Conservation (phyloP, 345 rosid genomes). For the Camelina sativa region DNA sequence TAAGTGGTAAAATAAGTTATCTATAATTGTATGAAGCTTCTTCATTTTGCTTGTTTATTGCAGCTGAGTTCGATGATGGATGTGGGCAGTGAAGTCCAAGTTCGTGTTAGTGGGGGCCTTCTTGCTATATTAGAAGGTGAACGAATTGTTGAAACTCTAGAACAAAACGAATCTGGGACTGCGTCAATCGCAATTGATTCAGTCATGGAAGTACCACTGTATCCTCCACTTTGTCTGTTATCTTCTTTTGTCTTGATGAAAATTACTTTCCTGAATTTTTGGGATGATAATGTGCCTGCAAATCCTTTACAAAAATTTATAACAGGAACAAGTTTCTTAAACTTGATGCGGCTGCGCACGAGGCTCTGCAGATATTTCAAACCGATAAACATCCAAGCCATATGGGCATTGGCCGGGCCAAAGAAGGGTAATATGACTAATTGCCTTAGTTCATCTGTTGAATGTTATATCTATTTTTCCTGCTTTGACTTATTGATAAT, state of each 20-base stretch:
- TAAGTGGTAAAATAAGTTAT: neutral
- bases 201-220: conserved; percentile 77
- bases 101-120: conserved; percentile 96
- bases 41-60: conserved; percentile 18
- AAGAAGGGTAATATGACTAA: conserved; percentile 83
- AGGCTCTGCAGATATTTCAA: conserved; percentile 93
- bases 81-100: conserved; percentile 84
- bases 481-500: conserved; percentile 33
- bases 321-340: conserved; percentile 84
- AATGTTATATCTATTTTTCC: conserved; percentile 21
- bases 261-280: conserved; percentile 9
- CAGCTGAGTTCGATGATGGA: conserved; percentile 98
- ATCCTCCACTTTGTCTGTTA: conserved; percentile 49
- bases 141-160: conserved; percentile 81
- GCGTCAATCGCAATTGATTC: conserved; percentile 83
- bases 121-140: conserved; percentile 95
- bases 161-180: conserved; percentile 76
- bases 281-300: conserved; percentile 35
- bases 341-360: conserved; percentile 91
- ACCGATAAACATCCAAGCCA: conserved; percentile 97
- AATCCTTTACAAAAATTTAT: conserved; percentile 49
- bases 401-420: conserved; percentile 99
- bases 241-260: conserved; percentile 25
- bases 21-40: neutral
- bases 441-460: conserved; percentile 15